Evolutionary conservation across 2,329 filamentous ascomycete species (phyloP).

Genomic region (Neocatenulostroma microsporum): DNA sequence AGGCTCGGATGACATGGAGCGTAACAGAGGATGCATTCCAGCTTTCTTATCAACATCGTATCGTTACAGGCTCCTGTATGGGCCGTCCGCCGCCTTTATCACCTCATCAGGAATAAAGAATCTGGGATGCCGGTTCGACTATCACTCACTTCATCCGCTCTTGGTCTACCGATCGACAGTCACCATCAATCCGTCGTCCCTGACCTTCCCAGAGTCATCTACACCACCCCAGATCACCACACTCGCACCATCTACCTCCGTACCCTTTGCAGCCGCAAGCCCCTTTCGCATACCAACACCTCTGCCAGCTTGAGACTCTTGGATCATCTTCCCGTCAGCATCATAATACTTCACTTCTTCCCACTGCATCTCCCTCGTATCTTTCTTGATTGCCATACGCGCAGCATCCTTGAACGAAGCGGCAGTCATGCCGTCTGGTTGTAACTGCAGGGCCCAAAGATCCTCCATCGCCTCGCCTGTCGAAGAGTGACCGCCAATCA

Average conservation of each 20-base stretch:
- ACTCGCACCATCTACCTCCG: slow-evolving; percentile 41
- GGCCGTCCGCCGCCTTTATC: no score
- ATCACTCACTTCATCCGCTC: no score
- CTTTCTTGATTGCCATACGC: slow-evolving; percentile 36
- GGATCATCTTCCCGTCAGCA: slow-evolving; percentile 32
- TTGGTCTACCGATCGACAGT: slow-evolving; percentile 30
- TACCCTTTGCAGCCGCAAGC: slow-evolving; percentile 33
- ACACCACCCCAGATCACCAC: slow-evolving; percentile 49
- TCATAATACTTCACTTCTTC: slow-evolving; percentile 44
- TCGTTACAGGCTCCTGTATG: no score
- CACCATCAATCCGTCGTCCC: slow-evolving; percentile 38
- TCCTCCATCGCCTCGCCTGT: slow-evolving; percentile 29
- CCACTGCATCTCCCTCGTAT: slow-evolving; percentile 45
- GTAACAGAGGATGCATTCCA: no score
- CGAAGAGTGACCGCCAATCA: slow-evolving; percentile 40
- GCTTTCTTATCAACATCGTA: no score
- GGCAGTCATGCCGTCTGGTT: slow-evolving; percentile 38
- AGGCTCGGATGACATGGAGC: no score
- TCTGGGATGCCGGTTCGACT: no score
- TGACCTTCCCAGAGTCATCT: slow-evolving; percentile 34
- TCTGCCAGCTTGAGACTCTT: slow-evolving; percentile 29
- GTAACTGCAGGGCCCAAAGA: slow-evolving; percentile 48
- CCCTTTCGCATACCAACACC: slow-evolving; percentile 34
- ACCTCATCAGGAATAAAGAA: no score
- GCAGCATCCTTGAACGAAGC: slow-evolving; percentile 47